Conservation (phyloP, 176 grass and related monocot species). For the Rhynchospora pubera region DNA sequence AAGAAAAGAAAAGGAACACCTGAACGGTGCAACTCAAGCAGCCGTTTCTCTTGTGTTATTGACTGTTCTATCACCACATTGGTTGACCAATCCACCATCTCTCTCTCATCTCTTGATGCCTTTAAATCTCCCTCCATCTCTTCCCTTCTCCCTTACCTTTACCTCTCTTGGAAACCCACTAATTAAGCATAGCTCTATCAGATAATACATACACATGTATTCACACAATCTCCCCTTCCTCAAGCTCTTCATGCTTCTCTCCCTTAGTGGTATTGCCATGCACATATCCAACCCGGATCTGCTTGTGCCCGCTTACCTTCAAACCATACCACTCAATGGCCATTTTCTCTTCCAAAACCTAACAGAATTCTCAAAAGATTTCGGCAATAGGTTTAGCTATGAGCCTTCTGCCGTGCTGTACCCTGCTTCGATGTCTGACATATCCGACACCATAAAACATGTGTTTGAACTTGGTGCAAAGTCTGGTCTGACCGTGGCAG, state of each 20-base stretch:
- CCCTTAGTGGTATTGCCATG: slow-evolving; percentile 56
- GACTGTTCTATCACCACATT: slow-evolving; percentile 16
- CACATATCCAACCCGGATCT: slow-evolving; percentile 57
- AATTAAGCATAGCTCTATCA: background rate
- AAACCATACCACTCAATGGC: slow-evolving; percentile 36
- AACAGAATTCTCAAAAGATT: slow-evolving; percentile 45
- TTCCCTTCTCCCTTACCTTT: slow-evolving; percentile 17
- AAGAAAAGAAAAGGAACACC: slow-evolving; percentile 14
- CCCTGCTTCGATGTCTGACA: slow-evolving; percentile 49
- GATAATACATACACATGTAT: slow-evolving; percentile 28
- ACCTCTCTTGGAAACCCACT: slow-evolving; percentile 3
- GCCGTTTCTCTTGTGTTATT: slow-evolving; percentile 45
- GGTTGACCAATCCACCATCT: slow-evolving; percentile 55
- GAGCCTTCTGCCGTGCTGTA: slow-evolving; percentile 52
- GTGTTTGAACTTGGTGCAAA: slow-evolving; percentile 34
- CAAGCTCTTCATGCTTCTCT: slow-evolving; percentile 59
- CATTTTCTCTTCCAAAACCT: slow-evolving; percentile 52
- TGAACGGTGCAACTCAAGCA: slow-evolving; percentile 28
- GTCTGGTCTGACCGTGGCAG: slow-evolving; percentile 58
- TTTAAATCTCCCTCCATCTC: slow-evolving; percentile 67
- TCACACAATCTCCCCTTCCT: slow-evolving; percentile 32
- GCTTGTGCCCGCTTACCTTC: slow-evolving; percentile 30
- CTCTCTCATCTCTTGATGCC: slow-evolving; percentile 8
- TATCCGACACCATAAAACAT: slow-evolving; percentile 39
- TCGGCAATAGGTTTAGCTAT: slow-evolving; percentile 58